These are phyloP conservation scores for Ogataea neopini DNA, from an alignment of 805 yeast genomes.

Conservation along the genomic window DNA sequence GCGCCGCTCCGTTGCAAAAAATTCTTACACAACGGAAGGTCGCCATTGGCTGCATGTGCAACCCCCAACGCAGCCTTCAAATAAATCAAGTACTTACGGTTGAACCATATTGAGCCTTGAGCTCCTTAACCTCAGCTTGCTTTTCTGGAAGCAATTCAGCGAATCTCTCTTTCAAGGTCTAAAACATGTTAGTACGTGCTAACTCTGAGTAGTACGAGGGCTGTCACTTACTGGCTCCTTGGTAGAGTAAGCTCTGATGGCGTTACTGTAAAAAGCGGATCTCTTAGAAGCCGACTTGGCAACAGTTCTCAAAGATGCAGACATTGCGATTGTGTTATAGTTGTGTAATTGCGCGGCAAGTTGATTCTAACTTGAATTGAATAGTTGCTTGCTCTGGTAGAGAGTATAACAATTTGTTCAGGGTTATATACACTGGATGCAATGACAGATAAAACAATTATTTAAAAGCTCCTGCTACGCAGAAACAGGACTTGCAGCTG, in stretches of 20 bases:
- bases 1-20: not conserved
- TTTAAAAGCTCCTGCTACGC: not conserved
- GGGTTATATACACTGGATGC: slow-evolving; percentile 6
- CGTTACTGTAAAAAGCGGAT: slow-evolving; percentile 21
- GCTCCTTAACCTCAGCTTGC: slow-evolving; percentile 86
- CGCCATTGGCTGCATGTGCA: slow-evolving; percentile 7
- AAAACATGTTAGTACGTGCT: slow-evolving; percentile 6
- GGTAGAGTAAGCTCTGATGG: slow-evolving; percentile 39
- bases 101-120: slow-evolving; percentile 89
- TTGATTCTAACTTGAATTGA: not conserved
- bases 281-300: slow-evolving; percentile 32
- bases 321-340: slow-evolving; percentile 4
- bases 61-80: no score
- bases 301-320: slow-evolving; percentile 29
- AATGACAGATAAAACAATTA: slow-evolving; percentile 1
- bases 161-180: slow-evolving; percentile 91
- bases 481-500: not conserved
- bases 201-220: slow-evolving; percentile 8
- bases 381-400: not conserved
- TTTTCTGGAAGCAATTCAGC: slow-evolving; percentile 89
- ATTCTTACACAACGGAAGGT: slow-evolving; percentile 4
- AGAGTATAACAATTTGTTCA: slow-evolving; percentile 4
- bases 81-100: no score
- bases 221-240: slow-evolving; percentile 38
- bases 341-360: slow-evolving; percentile 2